Evolutionary conservation across 2,329 filamentous ascomycete genomes (phyloP).

Genomic region (Sporothrix sp.): DNA sequence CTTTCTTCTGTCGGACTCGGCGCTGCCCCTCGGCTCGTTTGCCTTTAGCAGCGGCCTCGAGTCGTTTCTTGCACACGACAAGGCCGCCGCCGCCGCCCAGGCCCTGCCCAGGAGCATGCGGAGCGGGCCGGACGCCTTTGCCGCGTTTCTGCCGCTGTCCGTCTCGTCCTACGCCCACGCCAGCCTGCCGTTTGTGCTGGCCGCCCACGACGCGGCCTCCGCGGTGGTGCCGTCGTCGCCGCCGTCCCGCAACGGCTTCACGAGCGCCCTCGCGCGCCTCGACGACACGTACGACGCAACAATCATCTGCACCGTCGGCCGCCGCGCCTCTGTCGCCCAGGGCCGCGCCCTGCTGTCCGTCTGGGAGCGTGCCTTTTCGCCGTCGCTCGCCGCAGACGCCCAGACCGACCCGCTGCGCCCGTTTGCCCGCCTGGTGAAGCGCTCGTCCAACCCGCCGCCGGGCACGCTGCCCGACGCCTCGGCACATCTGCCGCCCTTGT

Average conservation of each 20-base stretch:
- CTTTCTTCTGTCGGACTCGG: constrained; percentile 70
- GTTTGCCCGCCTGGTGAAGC: constrained; percentile 29
- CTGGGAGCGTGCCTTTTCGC: constrained; percentile 62
- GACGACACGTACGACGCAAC: constrained; percentile 71
- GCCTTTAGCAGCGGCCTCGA: constrained; percentile 77
- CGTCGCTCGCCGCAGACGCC: constrained; percentile 11
- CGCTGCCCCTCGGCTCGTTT: constrained; percentile 75
- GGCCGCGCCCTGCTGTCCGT: constrained; percentile 64
- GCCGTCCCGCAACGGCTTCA: neutral
- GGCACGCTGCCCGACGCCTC: constrained; percentile 34
- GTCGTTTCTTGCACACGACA: constrained; percentile 64
- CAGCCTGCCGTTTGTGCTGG: constrained; percentile 64
- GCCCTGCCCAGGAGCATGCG: constrained; percentile 2
- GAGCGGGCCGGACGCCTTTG: constrained; percentile 39
- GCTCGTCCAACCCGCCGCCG: constrained; percentile 7
- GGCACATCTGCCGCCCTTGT: constrained; percentile 62
- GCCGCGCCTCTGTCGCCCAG: constrained; percentile 65
- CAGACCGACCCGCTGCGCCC: constrained; percentile 25
- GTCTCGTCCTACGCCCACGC: constrained; percentile 62
- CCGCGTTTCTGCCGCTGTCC: constrained; percentile 58
- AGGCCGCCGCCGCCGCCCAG: constrained; percentile 5
- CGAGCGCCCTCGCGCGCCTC: constrained; percentile 38
- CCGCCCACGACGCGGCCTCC: constrained; percentile 42
- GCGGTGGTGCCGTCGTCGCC: neutral
- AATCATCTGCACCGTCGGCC: constrained; percentile 68